These are phyloP conservation scores for Entophlyctis luteolus DNA, from an alignment of 192 early-diverging fungal genomes.

Conservation along the genomic window DNA sequence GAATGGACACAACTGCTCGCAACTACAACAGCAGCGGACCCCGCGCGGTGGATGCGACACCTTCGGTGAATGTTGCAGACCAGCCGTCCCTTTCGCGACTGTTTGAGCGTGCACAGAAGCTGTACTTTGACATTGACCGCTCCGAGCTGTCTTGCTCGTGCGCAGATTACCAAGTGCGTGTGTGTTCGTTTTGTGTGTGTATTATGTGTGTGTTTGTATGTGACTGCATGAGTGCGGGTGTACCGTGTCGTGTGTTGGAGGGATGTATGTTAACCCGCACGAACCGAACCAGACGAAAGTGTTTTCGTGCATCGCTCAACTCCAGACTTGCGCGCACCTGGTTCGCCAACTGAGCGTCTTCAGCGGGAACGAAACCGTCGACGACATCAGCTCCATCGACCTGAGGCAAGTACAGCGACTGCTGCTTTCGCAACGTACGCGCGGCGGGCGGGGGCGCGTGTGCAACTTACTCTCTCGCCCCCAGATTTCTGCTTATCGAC, in stretches of 20 bases:
- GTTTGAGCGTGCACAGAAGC: constrained; percentile 16
- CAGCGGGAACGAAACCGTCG: constrained; percentile 79
- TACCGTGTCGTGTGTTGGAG: no score
- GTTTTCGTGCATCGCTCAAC: not conserved
- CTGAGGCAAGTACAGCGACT: constrained; percentile 58
- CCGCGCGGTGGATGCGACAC: no score
- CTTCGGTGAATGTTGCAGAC: no score
- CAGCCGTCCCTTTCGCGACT: constrained; percentile 9
- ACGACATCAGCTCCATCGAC: constrained; percentile 82
- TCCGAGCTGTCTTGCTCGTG: not conserved
- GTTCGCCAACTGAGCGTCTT: constrained; percentile 68
- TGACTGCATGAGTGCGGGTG: no score
- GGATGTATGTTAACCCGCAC: not conserved
- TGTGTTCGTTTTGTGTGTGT: not conserved
- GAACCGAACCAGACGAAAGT: not conserved
- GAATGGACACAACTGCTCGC: not conserved
- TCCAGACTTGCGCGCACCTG: constrained; percentile 34
- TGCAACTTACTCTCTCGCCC: not conserved
- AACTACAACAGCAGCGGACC: no score
- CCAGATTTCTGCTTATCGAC: constrained; percentile 10
- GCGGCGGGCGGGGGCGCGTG: no score
- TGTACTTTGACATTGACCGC: constrained; percentile 3
- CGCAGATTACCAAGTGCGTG: constrained; percentile 12
- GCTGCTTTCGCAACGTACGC: no score
- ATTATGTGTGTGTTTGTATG: not conserved